Base-by-base conservation (phyloP, 805 yeast genomes). In the Debaryomyces prosopidis region DNA sequence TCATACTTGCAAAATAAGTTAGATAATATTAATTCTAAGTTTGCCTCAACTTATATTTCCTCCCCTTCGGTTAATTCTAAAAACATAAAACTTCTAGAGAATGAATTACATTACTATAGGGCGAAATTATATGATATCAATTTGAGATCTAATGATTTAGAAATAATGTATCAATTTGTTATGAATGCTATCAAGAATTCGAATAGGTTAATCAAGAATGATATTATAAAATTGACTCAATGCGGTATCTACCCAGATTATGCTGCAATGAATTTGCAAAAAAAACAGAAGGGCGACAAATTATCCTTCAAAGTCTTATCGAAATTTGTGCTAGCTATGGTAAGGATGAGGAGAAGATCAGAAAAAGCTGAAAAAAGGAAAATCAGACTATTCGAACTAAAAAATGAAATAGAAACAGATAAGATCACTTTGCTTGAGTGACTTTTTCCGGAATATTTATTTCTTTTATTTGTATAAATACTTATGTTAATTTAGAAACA, bases 91-190 rank as follows among this genome's bases (percentile, higher is more conserved):
- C 52, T 67, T 11, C 56, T 69, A 28, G 69, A 69, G 37, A 65
- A 66, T 39, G 79, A 79, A 55, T 60, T 71, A 48, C 71, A 71
- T 28, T 69, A 75, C 44, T 76, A 72, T 58, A 72, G 65, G 51
- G 73, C 80, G 42, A 77, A 73, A 52, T 62, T 78, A 39, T 71
- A 71, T 38, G 81, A 80, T 45, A 58, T 72, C 42, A 64, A 68
- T 40, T 37, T 65, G 43, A 60, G 54, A 40, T 58, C 64, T 39
- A 65, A 68, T 40, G 73, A 70, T 47, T 55, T 71, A 42, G 58
- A 60, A 38, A 40, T 62, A 42, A 66, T 70, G 70, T 65, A 72
- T 48, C 46, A 58, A 2, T 68, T 57, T 49, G 60, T 64, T 20
- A 56, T 61, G 39, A 52, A 59, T 15, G 53, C 70, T 15, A 56